These are phyloP conservation scores for Carex arenaria DNA, from an alignment of 202 grass and related monocot species.

Conservation along the genomic window DNA sequence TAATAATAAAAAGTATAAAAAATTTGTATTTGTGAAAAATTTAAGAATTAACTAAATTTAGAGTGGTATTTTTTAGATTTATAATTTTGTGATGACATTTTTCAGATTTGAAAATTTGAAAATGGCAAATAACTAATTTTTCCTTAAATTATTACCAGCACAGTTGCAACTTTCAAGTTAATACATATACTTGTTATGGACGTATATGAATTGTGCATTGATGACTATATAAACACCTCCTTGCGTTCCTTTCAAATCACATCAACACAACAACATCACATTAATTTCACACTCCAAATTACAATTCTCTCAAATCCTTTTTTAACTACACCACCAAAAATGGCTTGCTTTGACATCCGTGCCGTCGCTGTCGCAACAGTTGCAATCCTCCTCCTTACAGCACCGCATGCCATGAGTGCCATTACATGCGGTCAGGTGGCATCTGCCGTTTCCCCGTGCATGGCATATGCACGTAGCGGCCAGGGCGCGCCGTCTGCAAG, in stretches of 20 bases:
- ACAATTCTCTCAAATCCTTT: background rate
- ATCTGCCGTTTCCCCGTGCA: background rate
- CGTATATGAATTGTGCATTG: background rate
- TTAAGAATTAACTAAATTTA: too few species aligned
- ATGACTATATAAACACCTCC: constrained; percentile 12
- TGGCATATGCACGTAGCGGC: constrained; percentile 5
- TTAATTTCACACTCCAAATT: background rate
- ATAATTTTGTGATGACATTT: too few species aligned
- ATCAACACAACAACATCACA: background rate
- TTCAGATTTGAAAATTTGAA: too few species aligned
- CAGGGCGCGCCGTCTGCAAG: background rate
- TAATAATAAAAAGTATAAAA: too few species aligned
- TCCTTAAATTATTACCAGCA: background rate
- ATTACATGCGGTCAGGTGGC: background rate
- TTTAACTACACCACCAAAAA: background rate
- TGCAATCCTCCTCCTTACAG: background rate
- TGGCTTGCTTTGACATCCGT: constrained; percentile 9
- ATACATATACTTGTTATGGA: background rate
- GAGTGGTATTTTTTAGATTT: too few species aligned
- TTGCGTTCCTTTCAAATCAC: background rate
- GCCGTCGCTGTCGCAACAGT: background rate
- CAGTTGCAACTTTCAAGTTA: background rate
- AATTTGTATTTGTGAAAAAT: too few species aligned
- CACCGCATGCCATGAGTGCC: background rate
- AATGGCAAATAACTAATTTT: too few species aligned